Percentiles rank a stretch among this genome's conserved stretches.
Conservation (phyloP, 2,329 filamentous ascomycete genomes). For the Xylariaceae sp. region DNA sequence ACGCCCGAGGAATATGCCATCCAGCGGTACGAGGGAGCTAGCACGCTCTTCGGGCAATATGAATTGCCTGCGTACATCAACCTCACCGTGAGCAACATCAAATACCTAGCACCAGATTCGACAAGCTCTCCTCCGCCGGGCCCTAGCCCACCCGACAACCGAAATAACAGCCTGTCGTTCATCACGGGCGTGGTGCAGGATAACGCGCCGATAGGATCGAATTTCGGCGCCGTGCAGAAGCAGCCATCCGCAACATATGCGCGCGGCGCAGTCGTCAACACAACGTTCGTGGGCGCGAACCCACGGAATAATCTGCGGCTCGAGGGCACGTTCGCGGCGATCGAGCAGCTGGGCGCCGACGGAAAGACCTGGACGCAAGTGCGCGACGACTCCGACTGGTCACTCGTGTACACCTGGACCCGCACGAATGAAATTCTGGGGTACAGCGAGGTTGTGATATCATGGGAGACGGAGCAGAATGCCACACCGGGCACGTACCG, state of each 20-base stretch:
- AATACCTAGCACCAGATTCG: constrained; percentile 54
- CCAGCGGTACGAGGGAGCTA: constrained; percentile 93
- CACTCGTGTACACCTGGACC: constrained; percentile 74
- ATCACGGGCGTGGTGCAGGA: constrained; percentile 78
- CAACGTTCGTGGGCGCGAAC: constrained; percentile 79
- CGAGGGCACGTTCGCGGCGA: constrained; percentile 70
- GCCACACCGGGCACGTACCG: constrained; percentile 66
- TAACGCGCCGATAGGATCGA: constrained; percentile 57
- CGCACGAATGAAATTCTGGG: constrained; percentile 43
- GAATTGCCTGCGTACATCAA: constrained; percentile 86
- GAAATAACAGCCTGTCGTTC: constrained; percentile 69
- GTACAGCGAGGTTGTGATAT: constrained; percentile 67
- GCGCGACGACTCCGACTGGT: constrained; percentile 76
- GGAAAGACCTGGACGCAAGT: constrained; percentile 59
- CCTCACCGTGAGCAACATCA: constrained; percentile 68
- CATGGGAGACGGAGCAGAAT: constrained; percentile 70
- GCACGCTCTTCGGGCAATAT: constrained; percentile 79
- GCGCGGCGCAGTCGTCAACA: constrained; percentile 59
- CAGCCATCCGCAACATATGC: constrained; percentile 53
- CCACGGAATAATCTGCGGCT: constrained; percentile 82
- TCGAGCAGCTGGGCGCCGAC: constrained; percentile 57
- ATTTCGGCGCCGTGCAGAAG: constrained; percentile 64
- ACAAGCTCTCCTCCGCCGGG: constrained; percentile 47
- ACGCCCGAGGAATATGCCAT: constrained; percentile 77
- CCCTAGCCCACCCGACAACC: constrained; percentile 71